Percentiles rank a stretch among this genome's conserved stretches.
Evolutionary conservation across 1,139 yeast species (phyloP).

Genomic region (Spencermartinsiella ligniputridi): DNA sequence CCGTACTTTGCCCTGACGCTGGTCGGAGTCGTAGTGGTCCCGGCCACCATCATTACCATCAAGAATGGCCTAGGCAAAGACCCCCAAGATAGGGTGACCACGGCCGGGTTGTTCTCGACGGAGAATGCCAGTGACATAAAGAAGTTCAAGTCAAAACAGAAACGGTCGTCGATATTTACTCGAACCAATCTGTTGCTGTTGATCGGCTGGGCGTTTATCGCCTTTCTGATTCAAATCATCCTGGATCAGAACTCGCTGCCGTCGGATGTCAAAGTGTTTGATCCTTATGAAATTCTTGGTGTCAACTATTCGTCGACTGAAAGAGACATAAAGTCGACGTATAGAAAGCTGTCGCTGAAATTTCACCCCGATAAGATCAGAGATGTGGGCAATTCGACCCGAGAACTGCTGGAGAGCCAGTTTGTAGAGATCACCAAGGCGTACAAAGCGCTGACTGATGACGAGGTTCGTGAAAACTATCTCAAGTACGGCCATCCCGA

Average conservation of each 20-base stretch:
- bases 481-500: constrained; percentile 94
- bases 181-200: constrained; percentile 43
- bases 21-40: constrained; percentile 60
- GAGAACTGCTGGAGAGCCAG: constrained; percentile 65
- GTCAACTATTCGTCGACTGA: constrained; percentile 67
- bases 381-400: constrained; percentile 51
- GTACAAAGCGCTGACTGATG: constrained; percentile 92
- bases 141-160: constrained; percentile 39
- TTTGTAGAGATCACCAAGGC: constrained; percentile 87
- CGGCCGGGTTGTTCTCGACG: constrained; percentile 29
- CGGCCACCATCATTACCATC: constrained; percentile 53
- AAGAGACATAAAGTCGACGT: constrained; percentile 72
- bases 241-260: constrained; percentile 43
- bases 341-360: constrained; percentile 79
- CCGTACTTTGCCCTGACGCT: constrained; percentile 86
- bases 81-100: constrained; percentile 6
- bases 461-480: constrained; percentile 73
- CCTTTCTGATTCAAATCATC: constrained; percentile 44
- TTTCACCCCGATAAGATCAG: constrained; percentile 89
- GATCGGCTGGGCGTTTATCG: constrained; percentile 66
- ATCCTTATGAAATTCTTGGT: constrained; percentile 86
- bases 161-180: constrained; percentile 23
- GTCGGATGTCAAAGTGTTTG: constrained; percentile 56
- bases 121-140: constrained; percentile 43
- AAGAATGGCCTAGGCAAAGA: constrained; percentile 12